A percentile compares a stretch with the other conserved stretches of the same genome.
phyloP scores from a whole-genome alignment of 2,329 filamentous ascomycete species.

The Colletotrichum eremochloae region DNA sequence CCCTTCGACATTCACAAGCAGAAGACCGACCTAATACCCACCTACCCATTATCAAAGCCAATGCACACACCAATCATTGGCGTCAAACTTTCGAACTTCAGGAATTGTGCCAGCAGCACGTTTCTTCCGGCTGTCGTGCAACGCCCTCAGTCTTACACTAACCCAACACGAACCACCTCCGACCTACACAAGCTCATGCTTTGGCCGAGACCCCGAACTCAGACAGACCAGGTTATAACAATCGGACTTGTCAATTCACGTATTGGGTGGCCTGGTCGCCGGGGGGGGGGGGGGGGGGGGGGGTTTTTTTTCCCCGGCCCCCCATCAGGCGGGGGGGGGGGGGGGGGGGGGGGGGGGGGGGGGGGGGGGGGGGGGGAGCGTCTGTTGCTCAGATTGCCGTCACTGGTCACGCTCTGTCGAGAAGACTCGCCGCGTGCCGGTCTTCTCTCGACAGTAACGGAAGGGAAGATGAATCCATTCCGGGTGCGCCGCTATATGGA shows the following conservation, averaged over 20 bases:
- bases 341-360: background rate
- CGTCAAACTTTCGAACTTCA: constrained; percentile 29
- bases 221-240: constrained; percentile 21
- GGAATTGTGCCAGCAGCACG: constrained; percentile 30
- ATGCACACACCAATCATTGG: constrained; percentile 13
- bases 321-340: too few relatives aligned
- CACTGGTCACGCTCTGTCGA: constrained; percentile 1
- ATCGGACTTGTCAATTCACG: constrained; percentile 19
- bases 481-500: constrained; percentile 22
- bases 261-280: background rate
- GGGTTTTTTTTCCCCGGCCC: too few relatives aligned
- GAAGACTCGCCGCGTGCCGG: background rate
- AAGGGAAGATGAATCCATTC: constrained; percentile 33
- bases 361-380: background rate
- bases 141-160: constrained; percentile 24
- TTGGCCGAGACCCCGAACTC: constrained; percentile 27
- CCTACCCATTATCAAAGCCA: background rate
- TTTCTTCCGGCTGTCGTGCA: constrained; percentile 33
- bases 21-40: background rate
- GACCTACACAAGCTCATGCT: constrained; percentile 31
- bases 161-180: background rate
- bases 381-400: constrained; percentile 1
- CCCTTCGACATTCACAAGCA: constrained; percentile 22
- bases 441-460: constrained; percentile 8
- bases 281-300: background rate